These are phyloP conservation scores for Sphaerosporella brunnea DNA, from an alignment of 495 filamentous ascomycete genomes.

Conservation along the genomic window DNA sequence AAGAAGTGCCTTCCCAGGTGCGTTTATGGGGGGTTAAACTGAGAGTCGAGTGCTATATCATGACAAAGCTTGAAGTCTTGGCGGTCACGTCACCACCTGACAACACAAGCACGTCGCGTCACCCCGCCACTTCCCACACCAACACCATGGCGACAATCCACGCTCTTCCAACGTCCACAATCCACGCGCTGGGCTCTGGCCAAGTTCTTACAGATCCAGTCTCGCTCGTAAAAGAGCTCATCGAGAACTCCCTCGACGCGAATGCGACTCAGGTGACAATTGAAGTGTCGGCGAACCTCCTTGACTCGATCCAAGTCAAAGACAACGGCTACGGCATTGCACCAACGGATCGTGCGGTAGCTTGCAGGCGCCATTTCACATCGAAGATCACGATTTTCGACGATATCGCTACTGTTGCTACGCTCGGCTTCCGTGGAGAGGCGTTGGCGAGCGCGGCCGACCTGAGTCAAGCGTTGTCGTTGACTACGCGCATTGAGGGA, in stretches of 20 bases:
- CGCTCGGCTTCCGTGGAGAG: constrained; percentile 73
- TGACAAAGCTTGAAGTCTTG: too few relatives aligned
- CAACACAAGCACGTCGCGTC: too few relatives aligned
- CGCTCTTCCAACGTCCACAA: constrained; percentile 45
- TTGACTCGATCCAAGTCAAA: constrained; percentile 72
- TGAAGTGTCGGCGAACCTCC: constrained; percentile 53
- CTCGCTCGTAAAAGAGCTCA: constrained; percentile 69
- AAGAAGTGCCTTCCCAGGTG: too few relatives aligned
- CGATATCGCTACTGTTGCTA: constrained; percentile 51
- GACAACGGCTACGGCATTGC: constrained; percentile 80
- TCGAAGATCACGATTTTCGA: constrained; percentile 65
- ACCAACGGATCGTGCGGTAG: constrained; percentile 45
- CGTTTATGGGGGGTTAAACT: too few relatives aligned
- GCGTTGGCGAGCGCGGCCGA: constrained; percentile 65
- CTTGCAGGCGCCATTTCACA: constrained; percentile 57
- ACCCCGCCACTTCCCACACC: too few relatives aligned
- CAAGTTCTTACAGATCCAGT: constrained; percentile 55
- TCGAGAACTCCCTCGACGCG: constrained; percentile 85
- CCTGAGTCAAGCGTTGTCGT: constrained; percentile 41
- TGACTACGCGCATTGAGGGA: constrained; percentile 54
- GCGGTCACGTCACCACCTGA: too few relatives aligned
- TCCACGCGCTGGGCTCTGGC: constrained; percentile 51
- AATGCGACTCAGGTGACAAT: constrained; percentile 54
- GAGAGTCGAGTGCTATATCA: too few relatives aligned
- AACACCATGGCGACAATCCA: too few relatives aligned